Percentiles rank a stretch among this genome's conserved stretches.
Conservation (phyloP, 1,139 yeast genomes). For the Debaryomyces sp. region DNA sequence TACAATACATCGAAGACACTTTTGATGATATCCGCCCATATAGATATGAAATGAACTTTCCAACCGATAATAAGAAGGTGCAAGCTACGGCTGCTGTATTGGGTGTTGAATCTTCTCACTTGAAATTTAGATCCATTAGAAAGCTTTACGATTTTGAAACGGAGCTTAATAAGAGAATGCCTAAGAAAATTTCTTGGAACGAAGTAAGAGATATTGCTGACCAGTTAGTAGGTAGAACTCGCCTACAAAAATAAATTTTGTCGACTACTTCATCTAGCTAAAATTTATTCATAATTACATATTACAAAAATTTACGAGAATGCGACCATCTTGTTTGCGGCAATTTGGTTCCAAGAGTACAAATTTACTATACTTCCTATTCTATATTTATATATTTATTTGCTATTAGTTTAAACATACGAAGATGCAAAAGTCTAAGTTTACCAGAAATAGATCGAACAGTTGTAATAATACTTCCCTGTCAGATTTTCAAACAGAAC, state of each 20-base stretch:
- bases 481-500: not conserved
- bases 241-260: conserved; percentile 8
- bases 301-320: not conserved
- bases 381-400: not conserved
- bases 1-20: conserved; percentile 75
- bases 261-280: not conserved
- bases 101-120: conserved; percentile 80
- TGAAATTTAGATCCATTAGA: conserved; percentile 72
- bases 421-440: conserved; percentile 1
- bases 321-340: conserved; percentile 7
- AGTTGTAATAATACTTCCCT: not conserved
- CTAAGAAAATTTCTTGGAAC: conserved; percentile 86
- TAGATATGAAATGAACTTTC: conserved; percentile 37
- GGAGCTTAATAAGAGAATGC: conserved; percentile 77
- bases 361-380: not conserved
- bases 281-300: not conserved
- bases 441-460: not conserved
- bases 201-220: conserved; percentile 76
- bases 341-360: conserved; percentile 1
- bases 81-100: conserved; percentile 77
- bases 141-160: conserved; percentile 86
- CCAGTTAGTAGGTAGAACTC: conserved; percentile 77
- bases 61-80: conserved; percentile 35
- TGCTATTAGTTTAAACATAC: not conserved
- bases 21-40: conserved; percentile 21